Base-by-base conservation (phyloP, 805 yeast genomes). In the Myxozyma neglecta region DNA sequence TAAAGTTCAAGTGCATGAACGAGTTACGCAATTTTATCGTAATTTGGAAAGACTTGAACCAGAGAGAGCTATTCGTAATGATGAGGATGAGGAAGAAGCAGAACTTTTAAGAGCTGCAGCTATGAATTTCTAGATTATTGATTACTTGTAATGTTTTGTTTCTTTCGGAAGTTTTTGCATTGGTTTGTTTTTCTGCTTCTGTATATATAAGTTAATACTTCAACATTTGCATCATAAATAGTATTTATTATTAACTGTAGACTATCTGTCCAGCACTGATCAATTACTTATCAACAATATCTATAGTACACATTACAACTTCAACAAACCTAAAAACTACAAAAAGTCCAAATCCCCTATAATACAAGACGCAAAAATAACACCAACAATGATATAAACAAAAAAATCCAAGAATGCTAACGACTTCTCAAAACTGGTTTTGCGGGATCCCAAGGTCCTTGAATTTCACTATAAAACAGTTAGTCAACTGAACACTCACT, bases 401-500 rank as follows among this genome's bases (percentile, higher is more conserved):
- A 36, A 35, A 32, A 20, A 14, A 6, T 53, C 37, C 14, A 40
- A 16, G 11, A 24, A 24, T 24, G 29, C 44, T 47, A 60, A 32
- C 65, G 48, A 16, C 36, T 61, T 6, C 69, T 57, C 32, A 85
- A 75, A 8, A 83, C 77, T 0, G 96, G 96, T 70, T 82, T 85
- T 6, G 96, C 96, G 0, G 88, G 84, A 72, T 90, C 97, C 97
- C 97, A 90, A 0, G 97, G 97, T 0, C 97, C 97, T 72, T 88
- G 92, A 56, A 90, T 77, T 72, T 89, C 96, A 71, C 68, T 63
- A 35, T n/a, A 6, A 29, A 6, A 36, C n/a, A 14, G 57, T 18
- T 35, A 24, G 56, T 32, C 14, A n/a, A 11, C 35, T 2, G 29
- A 24, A 2, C 29, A 24, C 29, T 24, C 29, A 24, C 29, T 24